Evolutionary conservation across 2,329 filamentous ascomycete species (phyloP), one percentile per base, ranked within the genome.

Genomic region (Colletotrichum sp.): DNA sequence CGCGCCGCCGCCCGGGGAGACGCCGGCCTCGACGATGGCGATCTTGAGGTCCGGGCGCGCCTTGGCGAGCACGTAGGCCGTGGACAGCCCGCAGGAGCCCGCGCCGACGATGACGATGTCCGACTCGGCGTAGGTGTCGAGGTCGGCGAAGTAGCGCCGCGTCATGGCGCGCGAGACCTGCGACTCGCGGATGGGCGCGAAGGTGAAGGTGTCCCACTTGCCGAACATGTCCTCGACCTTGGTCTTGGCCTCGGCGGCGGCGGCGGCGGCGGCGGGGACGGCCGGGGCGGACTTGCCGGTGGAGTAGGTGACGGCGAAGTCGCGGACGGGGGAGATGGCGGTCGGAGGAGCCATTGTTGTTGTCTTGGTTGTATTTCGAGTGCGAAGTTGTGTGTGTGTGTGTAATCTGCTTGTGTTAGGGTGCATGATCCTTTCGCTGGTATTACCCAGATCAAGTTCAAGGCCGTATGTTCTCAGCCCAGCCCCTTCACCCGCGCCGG

Each of bases 341-440:
- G 93, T 90, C 79, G 94, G 93, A 81, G 95, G 95, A 88, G 94
- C 92, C 95, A 97, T 97, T 80, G 82, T 92, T 84, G 80, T n/a
- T 52, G 59, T 67, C 55, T 36, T 48, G 16, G 4, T 7, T 28
- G 7, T 13, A n/a, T 28, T n/a, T 26, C 28, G n/a, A 26, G 14
- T 24, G 21, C n/a, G 43, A 58, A 68, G 18, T 30, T 28, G 28
- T 5, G 21, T 24, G 21, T n/a, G 13, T 1, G 18, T 56, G 28
- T 48, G n/a, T 65, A 14, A 21, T 69, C 73, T 75, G 48, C 58
- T 73, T 55, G 14, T 73, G 73, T 75, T 75, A 75, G 73, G 70
- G 13, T 73, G 95, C 95, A 98, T 97, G 95, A 97, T 98, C 94
- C 96, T 98, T 97, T 96, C 96, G 96, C 96, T 96, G 94, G 95